Percentiles rank a stretch among this genome's conserved stretches.
Conservation (phyloP, 2,329 filamentous ascomycete species). For the Colletotrichum incanum region DNA sequence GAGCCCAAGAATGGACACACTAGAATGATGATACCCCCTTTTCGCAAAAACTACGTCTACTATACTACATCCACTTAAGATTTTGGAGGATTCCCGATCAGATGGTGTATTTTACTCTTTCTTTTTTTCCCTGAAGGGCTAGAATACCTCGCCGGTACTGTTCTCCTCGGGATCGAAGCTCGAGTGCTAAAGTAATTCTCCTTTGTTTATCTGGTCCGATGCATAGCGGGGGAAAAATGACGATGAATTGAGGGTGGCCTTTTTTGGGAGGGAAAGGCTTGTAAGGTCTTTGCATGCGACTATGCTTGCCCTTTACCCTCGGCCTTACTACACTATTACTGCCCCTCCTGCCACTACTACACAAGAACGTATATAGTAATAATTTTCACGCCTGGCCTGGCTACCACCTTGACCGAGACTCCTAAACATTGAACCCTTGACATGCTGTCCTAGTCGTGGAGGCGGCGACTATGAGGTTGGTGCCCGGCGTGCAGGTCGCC, state of each 20-base stretch:
- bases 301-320: conserved; percentile 15
- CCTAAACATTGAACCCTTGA: background rate
- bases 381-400: conserved; percentile 39
- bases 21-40: conserved; percentile 58
- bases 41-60: conserved; percentile 43
- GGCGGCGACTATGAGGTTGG: background rate
- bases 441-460: too few relatives aligned
- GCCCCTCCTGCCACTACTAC: background rate
- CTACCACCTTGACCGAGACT: background rate
- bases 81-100: conserved; percentile 18
- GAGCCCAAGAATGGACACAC: conserved; percentile 41
- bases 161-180: background rate
- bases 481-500: too few relatives aligned
- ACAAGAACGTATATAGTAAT: conserved; percentile 45
- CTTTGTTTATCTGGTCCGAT: conserved; percentile 30
- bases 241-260: conserved; percentile 25
- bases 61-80: conserved; percentile 16
- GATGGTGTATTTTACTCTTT: conserved; percentile 11
- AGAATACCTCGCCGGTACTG: background rate
- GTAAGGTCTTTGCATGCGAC: conserved; percentile 17
- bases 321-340: conserved; percentile 5
- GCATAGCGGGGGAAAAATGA: conserved; percentile 29
- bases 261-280: background rate
- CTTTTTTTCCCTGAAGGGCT: background rate
- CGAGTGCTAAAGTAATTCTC: conserved; percentile 28